Conservation (phyloP, 2,329 filamentous ascomycete species). For the Phialocephala sp. region DNA sequence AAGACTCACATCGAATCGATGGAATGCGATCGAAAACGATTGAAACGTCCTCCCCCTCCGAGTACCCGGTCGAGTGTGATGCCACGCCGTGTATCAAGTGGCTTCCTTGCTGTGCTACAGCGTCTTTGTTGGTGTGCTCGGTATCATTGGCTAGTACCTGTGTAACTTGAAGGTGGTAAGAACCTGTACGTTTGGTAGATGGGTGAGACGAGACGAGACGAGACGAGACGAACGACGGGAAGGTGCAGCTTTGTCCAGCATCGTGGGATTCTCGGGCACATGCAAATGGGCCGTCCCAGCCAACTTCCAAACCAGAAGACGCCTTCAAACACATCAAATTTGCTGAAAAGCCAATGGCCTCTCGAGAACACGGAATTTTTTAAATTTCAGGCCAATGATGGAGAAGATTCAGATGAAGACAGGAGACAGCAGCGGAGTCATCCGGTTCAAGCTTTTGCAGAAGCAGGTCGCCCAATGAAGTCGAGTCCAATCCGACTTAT, state of each 20-base stretch:
- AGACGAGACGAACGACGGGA: background rate
- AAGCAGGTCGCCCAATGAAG: conserved; percentile 5
- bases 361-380: background rate
- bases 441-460: background rate
- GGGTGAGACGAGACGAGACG: background rate
- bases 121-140: background rate
- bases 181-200: background rate
- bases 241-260: background rate
- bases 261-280: background rate
- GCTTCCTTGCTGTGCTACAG: background rate
- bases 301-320: background rate
- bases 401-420: background rate
- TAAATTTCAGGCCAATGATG: background rate
- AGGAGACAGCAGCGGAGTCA: conserved; percentile 1
- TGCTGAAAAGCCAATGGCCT: background rate
- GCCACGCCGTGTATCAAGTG: conserved; percentile 7
- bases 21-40: conserved; percentile 11
- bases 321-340: background rate
- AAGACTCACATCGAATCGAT: background rate
- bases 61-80: conserved; percentile 16
- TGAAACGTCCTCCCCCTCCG: conserved; percentile 5
- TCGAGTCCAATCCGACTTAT: conserved; percentile 5
- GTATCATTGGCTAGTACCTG: background rate
- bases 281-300: background rate
- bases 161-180: background rate